Base-by-base conservation (phyloP, 2,329 filamentous ascomycete species). In the Monilinia laxa region DNA sequence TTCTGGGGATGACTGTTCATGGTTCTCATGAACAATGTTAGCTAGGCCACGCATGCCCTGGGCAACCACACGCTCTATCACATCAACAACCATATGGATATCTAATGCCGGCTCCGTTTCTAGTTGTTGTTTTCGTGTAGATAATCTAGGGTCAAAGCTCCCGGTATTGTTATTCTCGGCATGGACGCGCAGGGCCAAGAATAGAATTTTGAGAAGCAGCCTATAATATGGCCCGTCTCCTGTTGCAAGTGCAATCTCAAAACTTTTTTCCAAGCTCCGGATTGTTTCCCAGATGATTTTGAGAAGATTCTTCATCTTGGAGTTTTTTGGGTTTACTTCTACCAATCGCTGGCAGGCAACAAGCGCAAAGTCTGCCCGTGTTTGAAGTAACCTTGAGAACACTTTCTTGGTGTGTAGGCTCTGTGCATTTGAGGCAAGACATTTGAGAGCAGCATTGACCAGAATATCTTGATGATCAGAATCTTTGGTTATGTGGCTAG, bases 41-140 rank as follows among this genome's bases (percentile, higher is more conserved):
- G 93, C 92, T 28, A 97, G 82, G 28, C 90, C 87, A 52, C 90
- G 88, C 81, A 99, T 94, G 2, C 92, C 93, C 71, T 87, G 87
- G 0, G 89, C 90, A 38, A 98, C 90, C 14, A 95, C 86, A 38
- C 87, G 84, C 71, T 92, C 89, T 12, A 97, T 81, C 55, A 97
- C 87, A 73, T 94, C 93, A 31, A 97, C 65, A n/a, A 75, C 66
- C 18, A 72, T 72, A 6, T 71, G 70, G 23, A 79, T 35, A 78
- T 80, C 77, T 74, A 72, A 73, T 66, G 76, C 69, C 67, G 76
- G 67, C 65, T 72, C 66, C n/a, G 45, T 51, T 53, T 49, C 67
- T 57, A 68, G 70, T 38, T 62, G 28, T 62, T 62, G 31, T 54
- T 62, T 52, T 66, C 69, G 70, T 52, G 66, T 57, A 35, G 72